Evolutionary conservation across 768 basidiomycete species (phyloP).

Genomic region (Hypholoma fasciculare): DNA sequence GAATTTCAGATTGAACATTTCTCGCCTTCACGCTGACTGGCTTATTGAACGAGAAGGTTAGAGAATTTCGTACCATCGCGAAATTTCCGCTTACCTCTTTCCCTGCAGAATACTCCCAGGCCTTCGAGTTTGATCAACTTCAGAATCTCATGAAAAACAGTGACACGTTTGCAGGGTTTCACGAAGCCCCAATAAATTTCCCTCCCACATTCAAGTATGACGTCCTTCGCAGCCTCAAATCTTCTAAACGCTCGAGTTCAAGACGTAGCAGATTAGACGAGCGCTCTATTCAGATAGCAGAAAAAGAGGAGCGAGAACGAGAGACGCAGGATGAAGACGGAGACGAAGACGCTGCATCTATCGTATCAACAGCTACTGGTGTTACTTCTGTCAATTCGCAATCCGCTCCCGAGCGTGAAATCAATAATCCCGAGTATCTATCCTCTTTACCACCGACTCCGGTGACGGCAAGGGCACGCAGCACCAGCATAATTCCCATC

Average conservation of each 20-base stretch:
- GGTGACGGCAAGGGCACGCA: constrained; percentile 4
- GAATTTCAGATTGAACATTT: constrained; percentile 88
- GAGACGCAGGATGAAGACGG: constrained; percentile 34
- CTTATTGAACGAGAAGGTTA: constrained; percentile 78
- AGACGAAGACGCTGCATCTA: constrained; percentile 42
- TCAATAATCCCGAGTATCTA: constrained; percentile 10
- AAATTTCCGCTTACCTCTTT: neutral
- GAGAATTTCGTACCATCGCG: neutral
- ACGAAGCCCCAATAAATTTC: constrained; percentile 80
- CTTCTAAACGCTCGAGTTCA: constrained; percentile 38
- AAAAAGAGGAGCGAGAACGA: constrained; percentile 32
- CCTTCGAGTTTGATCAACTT: constrained; percentile 90
- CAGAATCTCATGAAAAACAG: constrained; percentile 71
- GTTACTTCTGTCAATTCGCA: constrained; percentile 27
- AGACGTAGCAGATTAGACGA: constrained; percentile 25
- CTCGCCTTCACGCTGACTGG: constrained; percentile 94
- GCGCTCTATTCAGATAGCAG: constrained; percentile 8
- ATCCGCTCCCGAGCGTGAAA: constrained; percentile 8
- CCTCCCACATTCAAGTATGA: constrained; percentile 96
- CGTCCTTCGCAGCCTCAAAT: constrained; percentile 61
- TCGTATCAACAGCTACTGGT: constrained; percentile 53
- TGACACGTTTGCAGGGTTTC: constrained; percentile 73
- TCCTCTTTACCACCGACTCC: constrained; percentile 10
- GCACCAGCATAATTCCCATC: constrained; percentile 13
- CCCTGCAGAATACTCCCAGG: constrained; percentile 72